Percentiles rank a stretch among this genome's conserved stretches.
Evolutionary conservation across 257 asterid species (phyloP).

Genomic region (Avicennia marina): DNA sequence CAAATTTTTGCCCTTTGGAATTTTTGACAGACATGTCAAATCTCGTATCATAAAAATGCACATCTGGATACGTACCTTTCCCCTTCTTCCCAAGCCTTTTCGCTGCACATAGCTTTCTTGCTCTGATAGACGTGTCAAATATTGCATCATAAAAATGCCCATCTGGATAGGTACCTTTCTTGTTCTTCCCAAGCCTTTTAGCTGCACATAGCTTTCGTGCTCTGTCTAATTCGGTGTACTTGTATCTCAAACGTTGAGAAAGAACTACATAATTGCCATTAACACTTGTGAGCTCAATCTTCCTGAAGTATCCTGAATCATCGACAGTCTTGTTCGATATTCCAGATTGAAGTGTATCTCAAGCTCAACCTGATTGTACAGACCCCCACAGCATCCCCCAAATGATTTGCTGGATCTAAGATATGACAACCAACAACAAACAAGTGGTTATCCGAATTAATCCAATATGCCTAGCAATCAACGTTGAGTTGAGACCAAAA

Average conservation of each 20-base stretch:
- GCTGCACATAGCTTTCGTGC: conserved; percentile 27
- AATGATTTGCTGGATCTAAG: conserved; percentile 14
- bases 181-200: conserved; percentile 17
- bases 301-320: conserved; percentile 34
- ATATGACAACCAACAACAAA: conserved; percentile 47
- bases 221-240: conserved; percentile 38
- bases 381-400: conserved; percentile 34
- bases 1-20: conserved; percentile 12
- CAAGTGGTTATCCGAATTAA: conserved; percentile 34
- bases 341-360: conserved; percentile 40
- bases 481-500: conserved; percentile 19
- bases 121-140: conserved; percentile 33
- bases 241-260: conserved; percentile 33
- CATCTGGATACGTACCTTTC: conserved; percentile 39
- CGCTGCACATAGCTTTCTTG: conserved; percentile 26
- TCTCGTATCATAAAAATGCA: conserved; percentile 40
- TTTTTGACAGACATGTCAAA: conserved; percentile 34
- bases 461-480: conserved; percentile 47
- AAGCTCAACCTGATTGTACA: conserved; percentile 47
- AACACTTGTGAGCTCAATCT: conserved; percentile 22
- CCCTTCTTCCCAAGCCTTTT: conserved; percentile 20
- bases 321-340: conserved; percentile 26
- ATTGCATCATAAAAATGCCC: conserved; percentile 43
- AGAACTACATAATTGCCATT: background rate
- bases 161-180: conserved; percentile 36